Evolutionary conservation across 2,329 filamentous ascomycete genomes (phyloP).

Genomic region (Botrytis tulipae): DNA sequence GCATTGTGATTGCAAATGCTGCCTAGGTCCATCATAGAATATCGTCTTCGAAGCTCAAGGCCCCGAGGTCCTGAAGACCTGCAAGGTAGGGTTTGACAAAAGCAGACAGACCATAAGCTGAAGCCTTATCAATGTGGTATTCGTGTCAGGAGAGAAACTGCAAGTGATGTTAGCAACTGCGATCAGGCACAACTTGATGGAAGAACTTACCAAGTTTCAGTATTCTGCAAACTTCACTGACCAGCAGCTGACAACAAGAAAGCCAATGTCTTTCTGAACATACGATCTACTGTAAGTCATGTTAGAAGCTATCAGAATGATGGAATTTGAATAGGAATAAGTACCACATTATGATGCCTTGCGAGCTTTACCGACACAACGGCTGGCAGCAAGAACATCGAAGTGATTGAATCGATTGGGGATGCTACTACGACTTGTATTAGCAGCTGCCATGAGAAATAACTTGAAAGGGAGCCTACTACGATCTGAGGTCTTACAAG

Average conservation of each 20-base stretch:
- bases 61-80: background rate
- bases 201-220: background rate
- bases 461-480: background rate
- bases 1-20: background rate
- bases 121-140: background rate
- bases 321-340: background rate
- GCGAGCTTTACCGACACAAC: background rate
- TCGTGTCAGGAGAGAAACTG: background rate
- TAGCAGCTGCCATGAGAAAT: background rate
- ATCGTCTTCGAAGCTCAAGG: background rate
- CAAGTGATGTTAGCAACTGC: background rate
- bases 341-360: background rate
- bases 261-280: background rate
- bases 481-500: background rate
- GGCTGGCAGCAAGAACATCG: background rate
- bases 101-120: background rate
- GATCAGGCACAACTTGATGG: background rate
- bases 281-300: background rate
- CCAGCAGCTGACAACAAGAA: background rate
- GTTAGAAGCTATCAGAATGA: background rate
- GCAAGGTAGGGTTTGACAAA: too few species aligned
- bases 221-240: background rate
- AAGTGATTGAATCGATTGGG: accelerated
- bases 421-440: background rate
- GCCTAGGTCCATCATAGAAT: background rate